Conservation (phyloP, 1,284 basidiomycete species). For the Trichosporon sp. region DNA sequence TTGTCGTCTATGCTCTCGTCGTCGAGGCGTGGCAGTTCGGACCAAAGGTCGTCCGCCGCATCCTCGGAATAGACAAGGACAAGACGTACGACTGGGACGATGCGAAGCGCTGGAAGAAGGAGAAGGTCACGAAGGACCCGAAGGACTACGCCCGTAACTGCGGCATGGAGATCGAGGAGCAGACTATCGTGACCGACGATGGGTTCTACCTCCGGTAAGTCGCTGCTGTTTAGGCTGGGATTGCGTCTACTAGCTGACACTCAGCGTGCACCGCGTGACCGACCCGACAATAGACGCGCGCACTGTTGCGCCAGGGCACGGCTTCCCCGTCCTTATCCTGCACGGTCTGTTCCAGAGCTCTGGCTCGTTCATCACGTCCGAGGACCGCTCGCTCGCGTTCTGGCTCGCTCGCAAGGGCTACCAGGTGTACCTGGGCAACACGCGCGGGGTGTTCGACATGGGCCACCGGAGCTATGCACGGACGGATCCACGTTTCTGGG, state of each 20-base stretch:
- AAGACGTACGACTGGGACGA: constrained; percentile 55
- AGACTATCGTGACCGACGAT: constrained; percentile 58
- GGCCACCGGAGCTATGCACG: constrained; percentile 55
- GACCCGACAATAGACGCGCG: constrained; percentile 49
- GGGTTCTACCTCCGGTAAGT: constrained; percentile 55
- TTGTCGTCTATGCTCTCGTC: constrained; percentile 49
- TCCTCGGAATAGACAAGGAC: background rate
- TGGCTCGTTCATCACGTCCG: constrained; percentile 61
- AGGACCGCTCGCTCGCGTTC: constrained; percentile 60
- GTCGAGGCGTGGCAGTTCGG: constrained; percentile 37
- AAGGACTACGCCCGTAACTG: constrained; percentile 57
- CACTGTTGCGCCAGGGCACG: constrained; percentile 47
- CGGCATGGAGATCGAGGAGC: constrained; percentile 59
- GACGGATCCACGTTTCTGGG: constrained; percentile 60
- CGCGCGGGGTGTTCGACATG: constrained; percentile 60
- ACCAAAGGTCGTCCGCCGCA: constrained; percentile 21
- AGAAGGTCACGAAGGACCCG: constrained; percentile 56
- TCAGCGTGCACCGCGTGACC: constrained; percentile 56
- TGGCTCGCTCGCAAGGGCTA: constrained; percentile 60
- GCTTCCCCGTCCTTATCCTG: constrained; percentile 59
- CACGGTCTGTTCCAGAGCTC: constrained; percentile 62
- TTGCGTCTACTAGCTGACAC: constrained; percentile 10
- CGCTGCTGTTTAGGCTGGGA: background rate
- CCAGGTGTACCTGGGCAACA: constrained; percentile 62
- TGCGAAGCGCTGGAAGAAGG: constrained; percentile 52